A percentile compares a stretch with the other conserved stretches of the same genome.
These are phyloP conservation scores for Agastache rugosa DNA, from an alignment of 257 asterid genomes.

Conservation along the genomic window DNA sequence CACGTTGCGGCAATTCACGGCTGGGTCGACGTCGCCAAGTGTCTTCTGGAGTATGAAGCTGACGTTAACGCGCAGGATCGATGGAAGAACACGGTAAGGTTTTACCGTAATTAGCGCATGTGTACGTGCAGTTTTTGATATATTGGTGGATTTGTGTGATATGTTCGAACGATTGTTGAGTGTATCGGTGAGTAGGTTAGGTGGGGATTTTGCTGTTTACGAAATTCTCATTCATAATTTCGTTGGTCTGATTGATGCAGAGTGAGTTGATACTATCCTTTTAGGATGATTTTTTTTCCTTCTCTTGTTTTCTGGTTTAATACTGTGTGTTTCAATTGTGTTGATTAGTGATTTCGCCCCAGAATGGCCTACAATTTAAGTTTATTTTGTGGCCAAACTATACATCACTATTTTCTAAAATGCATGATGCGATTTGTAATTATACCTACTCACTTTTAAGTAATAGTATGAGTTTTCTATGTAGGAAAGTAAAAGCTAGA, in stretches of 20 bases:
- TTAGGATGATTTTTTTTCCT: neutral
- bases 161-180: neutral
- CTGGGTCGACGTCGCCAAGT: slow-evolving; percentile 84
- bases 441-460: no score
- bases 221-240: slow-evolving; percentile 1
- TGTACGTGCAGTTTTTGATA: neutral
- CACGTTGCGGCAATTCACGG: slow-evolving; percentile 98
- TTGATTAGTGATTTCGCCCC: neutral
- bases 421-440: neutral
- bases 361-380: neutral
- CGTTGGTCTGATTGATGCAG: slow-evolving; percentile 20
- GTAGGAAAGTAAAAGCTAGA: neutral
- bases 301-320: neutral
- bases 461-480: no score
- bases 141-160: neutral
- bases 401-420: neutral
- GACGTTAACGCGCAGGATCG: slow-evolving; percentile 98
- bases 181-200: neutral
- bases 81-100: slow-evolving; percentile 89
- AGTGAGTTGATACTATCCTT: neutral
- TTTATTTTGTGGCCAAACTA: neutral
- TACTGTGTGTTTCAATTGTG: slow-evolving; percentile 2
- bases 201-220: neutral
- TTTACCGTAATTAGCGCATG: neutral
- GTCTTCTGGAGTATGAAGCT: slow-evolving; percentile 75